Conservation (phyloP, 2,329 filamentous ascomycete genomes). For the Pyricularia pennisetigena region DNA sequence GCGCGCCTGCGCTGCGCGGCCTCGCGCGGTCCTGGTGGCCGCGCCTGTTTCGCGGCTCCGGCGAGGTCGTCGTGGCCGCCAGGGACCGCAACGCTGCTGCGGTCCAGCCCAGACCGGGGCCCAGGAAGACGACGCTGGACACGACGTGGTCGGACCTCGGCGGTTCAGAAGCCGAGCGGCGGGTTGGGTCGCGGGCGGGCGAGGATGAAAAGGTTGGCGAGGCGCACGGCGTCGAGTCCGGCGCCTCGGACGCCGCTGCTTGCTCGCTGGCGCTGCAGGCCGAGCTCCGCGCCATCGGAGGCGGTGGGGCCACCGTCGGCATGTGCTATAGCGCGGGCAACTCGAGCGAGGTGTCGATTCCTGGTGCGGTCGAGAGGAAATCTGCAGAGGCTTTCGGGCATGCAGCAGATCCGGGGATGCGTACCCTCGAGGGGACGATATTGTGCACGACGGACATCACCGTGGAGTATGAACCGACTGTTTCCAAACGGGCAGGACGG, state of each 20-base stretch:
- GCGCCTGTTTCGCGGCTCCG: neutral
- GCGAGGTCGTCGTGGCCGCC: neutral
- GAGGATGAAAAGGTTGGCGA: neutral
- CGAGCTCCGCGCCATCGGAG: neutral
- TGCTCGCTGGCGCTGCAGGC: neutral
- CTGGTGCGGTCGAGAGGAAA: neutral
- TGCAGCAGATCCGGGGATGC: neutral
- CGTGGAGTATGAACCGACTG: neutral
- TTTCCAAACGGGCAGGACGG: neutral
- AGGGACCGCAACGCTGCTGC: neutral
- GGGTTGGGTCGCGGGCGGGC: neutral
- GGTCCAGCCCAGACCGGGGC: neutral
- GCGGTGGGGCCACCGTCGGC: neutral
- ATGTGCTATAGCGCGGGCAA: neutral
- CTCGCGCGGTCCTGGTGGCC: conserved; percentile 18
- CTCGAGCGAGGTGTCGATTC: neutral
- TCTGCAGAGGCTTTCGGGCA: neutral
- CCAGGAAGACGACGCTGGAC: neutral
- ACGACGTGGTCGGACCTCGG: neutral
- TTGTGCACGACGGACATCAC: neutral
- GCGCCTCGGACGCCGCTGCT: neutral
- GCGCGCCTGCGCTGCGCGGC: conserved; percentile 26
- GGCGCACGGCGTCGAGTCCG: neutral
- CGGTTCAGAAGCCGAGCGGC: neutral
- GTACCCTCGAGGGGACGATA: neutral